These are phyloP conservation scores for Lipomyces sp. DNA, from an alignment of 805 yeast genomes.

Conservation along the genomic window DNA sequence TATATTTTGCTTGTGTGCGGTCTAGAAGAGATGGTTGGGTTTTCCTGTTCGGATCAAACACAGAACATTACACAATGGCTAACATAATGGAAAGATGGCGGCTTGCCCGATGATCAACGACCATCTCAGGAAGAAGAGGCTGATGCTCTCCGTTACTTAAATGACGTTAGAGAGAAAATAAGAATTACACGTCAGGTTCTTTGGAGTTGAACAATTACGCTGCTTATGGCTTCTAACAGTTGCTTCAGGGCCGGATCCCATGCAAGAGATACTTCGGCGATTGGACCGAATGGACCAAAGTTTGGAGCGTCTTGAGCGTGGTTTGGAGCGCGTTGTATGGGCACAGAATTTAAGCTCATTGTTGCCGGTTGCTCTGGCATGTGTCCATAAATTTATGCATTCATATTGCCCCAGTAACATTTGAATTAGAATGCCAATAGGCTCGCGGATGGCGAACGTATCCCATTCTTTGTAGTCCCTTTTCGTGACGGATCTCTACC, in stretches of 20 bases:
- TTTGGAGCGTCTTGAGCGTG: neutral
- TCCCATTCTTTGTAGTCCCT: neutral
- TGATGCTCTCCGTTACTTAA: slow-evolving; percentile 6
- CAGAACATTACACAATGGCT: neutral
- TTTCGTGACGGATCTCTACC: slow-evolving; percentile 8
- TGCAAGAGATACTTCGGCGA: neutral
- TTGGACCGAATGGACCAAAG: neutral
- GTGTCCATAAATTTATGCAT: neutral
- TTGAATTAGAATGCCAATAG: slow-evolving; percentile 7
- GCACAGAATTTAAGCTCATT: neutral
- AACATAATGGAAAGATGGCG: neutral
- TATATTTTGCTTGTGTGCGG: slow-evolving; percentile 4
- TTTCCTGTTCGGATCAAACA: neutral
- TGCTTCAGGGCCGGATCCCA: slow-evolving; percentile 44
- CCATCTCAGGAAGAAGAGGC: slow-evolving; percentile 3
- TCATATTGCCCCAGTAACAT: neutral
- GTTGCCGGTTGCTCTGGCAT: neutral
- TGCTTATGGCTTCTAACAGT: neutral
- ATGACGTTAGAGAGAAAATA: slow-evolving; percentile 3
- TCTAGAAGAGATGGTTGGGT: neutral
- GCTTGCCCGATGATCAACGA: neutral
- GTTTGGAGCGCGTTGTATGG: neutral
- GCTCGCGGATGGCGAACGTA: neutral
- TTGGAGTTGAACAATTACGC: neutral
- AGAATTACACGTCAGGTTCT: neutral